Conservation (phyloP, 805 yeast species). For the Spathaspora boniae region DNA sequence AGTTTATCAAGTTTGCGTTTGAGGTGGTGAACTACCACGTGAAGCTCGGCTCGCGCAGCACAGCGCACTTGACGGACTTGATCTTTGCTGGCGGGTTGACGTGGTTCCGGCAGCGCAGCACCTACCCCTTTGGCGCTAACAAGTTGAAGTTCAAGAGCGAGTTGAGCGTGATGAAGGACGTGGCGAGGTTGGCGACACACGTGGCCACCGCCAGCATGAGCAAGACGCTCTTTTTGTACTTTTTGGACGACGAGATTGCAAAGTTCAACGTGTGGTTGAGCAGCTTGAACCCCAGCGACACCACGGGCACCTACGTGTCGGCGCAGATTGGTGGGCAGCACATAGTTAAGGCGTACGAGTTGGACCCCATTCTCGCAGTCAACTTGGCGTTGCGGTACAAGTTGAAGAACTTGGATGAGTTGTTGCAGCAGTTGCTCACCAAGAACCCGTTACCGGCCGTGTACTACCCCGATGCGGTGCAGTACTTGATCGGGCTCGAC, state of each 20-base stretch:
- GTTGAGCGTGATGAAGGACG: constrained; percentile 51
- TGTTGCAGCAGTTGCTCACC: constrained; percentile 43
- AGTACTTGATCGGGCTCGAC: constrained; percentile 44
- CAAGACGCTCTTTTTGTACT: constrained; percentile 52
- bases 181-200: constrained; percentile 33
- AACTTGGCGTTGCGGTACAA: constrained; percentile 62
- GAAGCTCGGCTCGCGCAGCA: constrained; percentile 46
- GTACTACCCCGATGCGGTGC: constrained; percentile 55
- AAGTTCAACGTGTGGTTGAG: constrained; percentile 75
- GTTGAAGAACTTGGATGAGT: constrained; percentile 34
- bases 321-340: constrained; percentile 36
- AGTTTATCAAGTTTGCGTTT: constrained; percentile 64
- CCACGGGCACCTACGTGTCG: constrained; percentile 33
- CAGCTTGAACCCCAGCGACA: constrained; percentile 45
- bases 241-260: constrained; percentile 73
- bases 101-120: constrained; percentile 67
- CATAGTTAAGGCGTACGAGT: constrained; percentile 54
- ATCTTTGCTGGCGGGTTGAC: constrained; percentile 66
- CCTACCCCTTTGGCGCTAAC: constrained; percentile 86
- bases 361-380: constrained; percentile 72
- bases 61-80: constrained; percentile 42
- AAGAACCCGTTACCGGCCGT: constrained; percentile 59
- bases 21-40: constrained; percentile 58
- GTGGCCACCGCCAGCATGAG: constrained; percentile 42
- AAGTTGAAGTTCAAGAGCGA: constrained; percentile 69